Evolutionary conservation across 2,329 filamentous ascomycete species (phyloP).

Genomic region (Colletotrichum salicis): DNA sequence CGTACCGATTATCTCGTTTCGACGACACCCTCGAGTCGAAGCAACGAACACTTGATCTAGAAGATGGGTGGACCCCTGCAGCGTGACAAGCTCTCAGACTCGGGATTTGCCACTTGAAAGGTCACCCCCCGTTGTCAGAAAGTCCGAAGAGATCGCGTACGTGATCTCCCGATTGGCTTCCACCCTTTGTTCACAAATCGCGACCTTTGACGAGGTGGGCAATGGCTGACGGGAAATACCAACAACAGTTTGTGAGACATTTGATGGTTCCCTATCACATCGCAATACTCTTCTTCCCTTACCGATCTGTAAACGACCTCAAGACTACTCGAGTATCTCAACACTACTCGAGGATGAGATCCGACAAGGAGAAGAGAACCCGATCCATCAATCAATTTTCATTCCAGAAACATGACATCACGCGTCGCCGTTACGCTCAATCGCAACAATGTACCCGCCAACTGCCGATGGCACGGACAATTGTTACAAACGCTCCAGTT

Average conservation of each 20-base stretch:
- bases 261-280: background rate
- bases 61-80: background rate
- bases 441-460: background rate
- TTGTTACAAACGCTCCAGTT: background rate
- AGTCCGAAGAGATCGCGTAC: background rate
- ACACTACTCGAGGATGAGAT: too few species aligned
- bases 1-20: background rate
- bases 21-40: background rate
- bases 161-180: background rate
- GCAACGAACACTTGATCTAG: background rate
- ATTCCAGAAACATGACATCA: background rate
- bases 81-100: background rate
- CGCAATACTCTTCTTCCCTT: background rate
- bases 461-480: conserved; percentile 25
- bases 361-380: background rate
- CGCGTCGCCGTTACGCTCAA: background rate
- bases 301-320: too few species aligned
- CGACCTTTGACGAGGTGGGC: background rate
- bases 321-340: background rate
- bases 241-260: background rate
- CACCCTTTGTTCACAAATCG: background rate
- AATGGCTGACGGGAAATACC: background rate
- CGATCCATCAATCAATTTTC: background rate
- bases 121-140: background rate
- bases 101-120: background rate